Evolutionary conservation across 805 yeast species (phyloP).

Genomic region (Pichia scutulata): DNA sequence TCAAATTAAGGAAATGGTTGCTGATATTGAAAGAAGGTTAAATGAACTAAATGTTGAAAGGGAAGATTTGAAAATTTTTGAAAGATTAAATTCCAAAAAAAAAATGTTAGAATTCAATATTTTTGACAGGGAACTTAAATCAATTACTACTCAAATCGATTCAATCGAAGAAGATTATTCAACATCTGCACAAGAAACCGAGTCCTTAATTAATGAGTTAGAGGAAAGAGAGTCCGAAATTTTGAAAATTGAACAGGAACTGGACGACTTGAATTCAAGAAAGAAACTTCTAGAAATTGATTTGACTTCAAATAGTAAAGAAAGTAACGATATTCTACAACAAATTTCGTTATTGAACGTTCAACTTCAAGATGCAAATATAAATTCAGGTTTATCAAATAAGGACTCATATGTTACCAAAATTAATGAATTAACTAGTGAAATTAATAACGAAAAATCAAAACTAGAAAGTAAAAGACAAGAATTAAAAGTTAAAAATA

Average conservation of each 20-base stretch:
- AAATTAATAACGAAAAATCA: conserved; percentile 35
- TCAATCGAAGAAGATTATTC: conserved; percentile 51
- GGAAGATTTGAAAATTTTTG: conserved; percentile 63
- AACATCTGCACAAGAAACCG: conserved; percentile 43
- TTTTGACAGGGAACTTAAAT: conserved; percentile 67
- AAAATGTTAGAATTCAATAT: conserved; percentile 69
- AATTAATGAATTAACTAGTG: conserved; percentile 31
- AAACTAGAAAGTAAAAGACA: conserved; percentile 38
- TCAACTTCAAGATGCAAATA: conserved; percentile 32
- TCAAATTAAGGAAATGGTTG: conserved; percentile 66
- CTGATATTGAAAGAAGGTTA: conserved; percentile 62
- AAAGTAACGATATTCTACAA: conserved; percentile 41
- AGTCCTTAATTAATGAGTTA: conserved; percentile 45
- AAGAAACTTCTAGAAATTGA: conserved; percentile 50
- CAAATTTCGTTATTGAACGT: conserved; percentile 29
- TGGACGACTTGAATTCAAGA: conserved; percentile 40
- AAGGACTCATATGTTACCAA: conserved; percentile 19
- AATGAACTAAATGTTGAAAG: conserved; percentile 76
- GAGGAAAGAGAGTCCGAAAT: conserved; percentile 53
- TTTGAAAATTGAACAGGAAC: conserved; percentile 35
- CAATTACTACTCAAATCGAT: conserved; percentile 53
- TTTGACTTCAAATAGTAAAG: conserved; percentile 42
- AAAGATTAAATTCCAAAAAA: conserved; percentile 55
- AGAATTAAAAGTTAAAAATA: conserved; percentile 30
- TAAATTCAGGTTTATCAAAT: conserved; percentile 25